phyloP scores from a whole-genome alignment of 306 rosid species.

The Astragalus glycyphyllos region DNA sequence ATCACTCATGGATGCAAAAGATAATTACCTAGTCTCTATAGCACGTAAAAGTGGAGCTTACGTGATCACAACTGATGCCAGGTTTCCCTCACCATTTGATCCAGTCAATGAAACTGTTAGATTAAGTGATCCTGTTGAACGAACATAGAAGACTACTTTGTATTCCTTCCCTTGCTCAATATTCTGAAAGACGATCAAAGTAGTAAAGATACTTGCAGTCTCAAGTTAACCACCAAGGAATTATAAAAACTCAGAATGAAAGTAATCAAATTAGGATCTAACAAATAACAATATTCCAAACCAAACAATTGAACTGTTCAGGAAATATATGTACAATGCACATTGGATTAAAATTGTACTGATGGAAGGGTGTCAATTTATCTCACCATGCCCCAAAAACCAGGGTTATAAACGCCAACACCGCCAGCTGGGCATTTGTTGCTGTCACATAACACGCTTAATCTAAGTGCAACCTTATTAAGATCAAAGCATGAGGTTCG shows the following conservation, averaged over 20 bases:
- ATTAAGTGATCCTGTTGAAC: slow-evolving; percentile 66
- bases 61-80: slow-evolving; percentile 69
- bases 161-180: slow-evolving; percentile 76
- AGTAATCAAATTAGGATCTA: slow-evolving; percentile 4
- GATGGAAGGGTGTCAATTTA: slow-evolving; percentile 29
- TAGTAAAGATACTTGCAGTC: slow-evolving; percentile 13
- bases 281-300: neutral
- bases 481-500: slow-evolving; percentile 78
- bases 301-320: slow-evolving; percentile 16
- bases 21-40: slow-evolving; percentile 2
- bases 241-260: slow-evolving; percentile 24
- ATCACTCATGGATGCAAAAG: slow-evolving; percentile 23
- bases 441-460: slow-evolving; percentile 83
- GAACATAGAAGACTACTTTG: slow-evolving; percentile 67
- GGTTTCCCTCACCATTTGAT: slow-evolving; percentile 56
- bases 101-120: slow-evolving; percentile 63
- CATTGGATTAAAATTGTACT: slow-evolving; percentile 45
- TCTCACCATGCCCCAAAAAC: slow-evolving; percentile 90
- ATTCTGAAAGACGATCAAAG: slow-evolving; percentile 59
- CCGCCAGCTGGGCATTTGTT: slow-evolving; percentile 72
- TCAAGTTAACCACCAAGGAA: neutral
- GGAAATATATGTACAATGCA: slow-evolving; percentile 30
- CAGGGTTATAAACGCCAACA: slow-evolving; percentile 87
- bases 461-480: slow-evolving; percentile 78
- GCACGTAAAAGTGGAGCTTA: slow-evolving; percentile 50